These are phyloP conservation scores for Pseudonitzschia multistriata DNA, from an alignment of 108 stramenopile species.

Conservation along the genomic window DNA sequence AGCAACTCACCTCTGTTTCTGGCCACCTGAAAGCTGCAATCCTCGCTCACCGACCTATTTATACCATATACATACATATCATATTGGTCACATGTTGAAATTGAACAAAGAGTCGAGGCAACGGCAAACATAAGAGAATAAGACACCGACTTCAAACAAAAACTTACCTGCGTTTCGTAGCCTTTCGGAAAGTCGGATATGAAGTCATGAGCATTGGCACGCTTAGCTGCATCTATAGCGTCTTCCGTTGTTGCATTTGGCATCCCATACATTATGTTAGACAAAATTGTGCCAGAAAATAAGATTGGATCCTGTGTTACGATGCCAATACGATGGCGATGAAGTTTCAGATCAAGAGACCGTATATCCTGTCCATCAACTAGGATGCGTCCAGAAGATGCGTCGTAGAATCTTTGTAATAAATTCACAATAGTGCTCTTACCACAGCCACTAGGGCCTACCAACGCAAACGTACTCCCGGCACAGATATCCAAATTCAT, in stretches of 20 bases:
- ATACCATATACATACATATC: no score
- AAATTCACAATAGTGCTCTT: slow-evolving; percentile 87
- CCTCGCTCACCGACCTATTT: slow-evolving; percentile 86
- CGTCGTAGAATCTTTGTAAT: slow-evolving; percentile 93
- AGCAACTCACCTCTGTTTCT: slow-evolving; percentile 57
- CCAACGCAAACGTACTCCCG: slow-evolving; percentile 89
- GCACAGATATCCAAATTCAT: slow-evolving; percentile 68
- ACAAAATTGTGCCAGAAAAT: slow-evolving; percentile 84
- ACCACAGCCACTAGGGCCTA: slow-evolving; percentile 80
- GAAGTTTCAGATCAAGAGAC: slow-evolving; percentile 59
- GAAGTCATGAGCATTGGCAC: slow-evolving; percentile 92
- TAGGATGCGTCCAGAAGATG: slow-evolving; percentile 66
- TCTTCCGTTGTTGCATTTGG: slow-evolving; percentile 58
- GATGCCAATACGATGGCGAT: slow-evolving; percentile 73
- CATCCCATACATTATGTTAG: slow-evolving; percentile 91
- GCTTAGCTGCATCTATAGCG: slow-evolving; percentile 78
- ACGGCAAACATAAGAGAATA: slow-evolving; percentile 52
- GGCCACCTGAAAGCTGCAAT: slow-evolving; percentile 85
- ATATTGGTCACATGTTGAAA: no score
- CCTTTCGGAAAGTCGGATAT: slow-evolving; percentile 72
- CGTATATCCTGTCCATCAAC: slow-evolving; percentile 83
- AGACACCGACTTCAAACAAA: background rate
- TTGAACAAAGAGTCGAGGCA: slow-evolving; percentile 45
- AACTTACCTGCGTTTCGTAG: slow-evolving; percentile 72
- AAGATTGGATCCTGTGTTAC: slow-evolving; percentile 91